Percentiles rank a stretch among this genome's conserved stretches.
Evolutionary conservation across 306 rosid genomes (phyloP).

Genomic region (Ceratonia siliqua): DNA sequence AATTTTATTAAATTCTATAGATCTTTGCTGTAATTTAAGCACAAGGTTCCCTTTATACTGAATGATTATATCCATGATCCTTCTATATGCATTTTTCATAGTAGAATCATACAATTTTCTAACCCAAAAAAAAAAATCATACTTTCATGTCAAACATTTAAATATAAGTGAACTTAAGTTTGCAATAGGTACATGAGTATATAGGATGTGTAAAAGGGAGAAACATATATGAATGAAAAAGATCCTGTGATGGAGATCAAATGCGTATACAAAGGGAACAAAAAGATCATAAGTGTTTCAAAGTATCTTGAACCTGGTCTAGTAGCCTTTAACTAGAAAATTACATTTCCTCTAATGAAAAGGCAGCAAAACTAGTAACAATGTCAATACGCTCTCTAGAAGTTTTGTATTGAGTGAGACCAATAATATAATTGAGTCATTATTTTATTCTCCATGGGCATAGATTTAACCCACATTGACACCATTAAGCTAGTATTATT

Average conservation of each 20-base stretch:
- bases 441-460: too few species aligned
- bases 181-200: neutral
- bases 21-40: constrained; percentile 99
- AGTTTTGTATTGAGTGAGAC: neutral
- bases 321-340: constrained; percentile 5
- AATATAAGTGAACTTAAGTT: constrained; percentile 11
- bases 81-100: constrained; percentile 54
- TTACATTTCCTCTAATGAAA: constrained; percentile 19
- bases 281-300: neutral
- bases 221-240: constrained; percentile 1
- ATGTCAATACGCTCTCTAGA: neutral
- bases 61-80: constrained; percentile 69
- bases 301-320: constrained; percentile 16
- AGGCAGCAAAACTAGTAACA: constrained; percentile 23
- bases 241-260: constrained; percentile 13
- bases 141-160: constrained; percentile 29
- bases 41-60: constrained; percentile 86
- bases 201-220: neutral
- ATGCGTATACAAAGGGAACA: neutral
- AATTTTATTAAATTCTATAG: constrained; percentile 80
- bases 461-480: too few species aligned
- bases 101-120: constrained; percentile 17
- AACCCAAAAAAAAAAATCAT: neutral
- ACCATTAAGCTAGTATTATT: neutral
- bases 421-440: neutral